These are phyloP conservation scores for Globisporangium polare DNA, from an alignment of 352 stramenopile genomes.

Conservation along the genomic window DNA sequence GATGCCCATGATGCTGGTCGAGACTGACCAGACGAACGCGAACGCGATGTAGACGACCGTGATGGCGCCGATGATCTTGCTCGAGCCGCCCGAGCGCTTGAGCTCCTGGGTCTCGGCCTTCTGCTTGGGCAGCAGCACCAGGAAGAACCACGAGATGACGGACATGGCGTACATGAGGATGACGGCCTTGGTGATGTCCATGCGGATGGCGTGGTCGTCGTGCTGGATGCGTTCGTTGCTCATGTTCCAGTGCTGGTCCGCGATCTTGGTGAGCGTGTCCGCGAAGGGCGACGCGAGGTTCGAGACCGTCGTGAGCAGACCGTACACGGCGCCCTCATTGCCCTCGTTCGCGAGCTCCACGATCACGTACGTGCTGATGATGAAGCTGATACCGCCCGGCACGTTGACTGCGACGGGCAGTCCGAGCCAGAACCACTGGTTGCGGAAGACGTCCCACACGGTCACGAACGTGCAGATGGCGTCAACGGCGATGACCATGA, in stretches of 20 bases:
- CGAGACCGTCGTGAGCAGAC: constrained; percentile 35
- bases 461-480: constrained; percentile 13
- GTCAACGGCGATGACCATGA: not conserved
- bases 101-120: constrained; percentile 43
- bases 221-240: constrained; percentile 32
- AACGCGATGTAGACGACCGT: constrained; percentile 32
- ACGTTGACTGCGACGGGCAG: constrained; percentile 32
- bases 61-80: constrained; percentile 28
- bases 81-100: constrained; percentile 33
- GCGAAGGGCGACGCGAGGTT: constrained; percentile 40
- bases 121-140: constrained; percentile 40
- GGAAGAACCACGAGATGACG: constrained; percentile 24
- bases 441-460: constrained; percentile 34
- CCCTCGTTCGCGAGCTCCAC: constrained; percentile 42
- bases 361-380: constrained; percentile 37
- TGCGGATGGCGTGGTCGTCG: constrained; percentile 31
- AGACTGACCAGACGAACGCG: constrained; percentile 19
- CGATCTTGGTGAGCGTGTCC: constrained; percentile 33
- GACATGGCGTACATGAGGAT: constrained; percentile 37
- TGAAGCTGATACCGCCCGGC: constrained; percentile 32
- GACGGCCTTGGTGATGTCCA: constrained; percentile 34
- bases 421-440: constrained; percentile 48
- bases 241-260: constrained; percentile 29
- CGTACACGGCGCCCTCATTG: constrained; percentile 43
- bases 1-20: constrained; percentile 22